Conservation (phyloP, 2,329 filamentous ascomycete genomes). For the Epichloe coenophiala region DNA sequence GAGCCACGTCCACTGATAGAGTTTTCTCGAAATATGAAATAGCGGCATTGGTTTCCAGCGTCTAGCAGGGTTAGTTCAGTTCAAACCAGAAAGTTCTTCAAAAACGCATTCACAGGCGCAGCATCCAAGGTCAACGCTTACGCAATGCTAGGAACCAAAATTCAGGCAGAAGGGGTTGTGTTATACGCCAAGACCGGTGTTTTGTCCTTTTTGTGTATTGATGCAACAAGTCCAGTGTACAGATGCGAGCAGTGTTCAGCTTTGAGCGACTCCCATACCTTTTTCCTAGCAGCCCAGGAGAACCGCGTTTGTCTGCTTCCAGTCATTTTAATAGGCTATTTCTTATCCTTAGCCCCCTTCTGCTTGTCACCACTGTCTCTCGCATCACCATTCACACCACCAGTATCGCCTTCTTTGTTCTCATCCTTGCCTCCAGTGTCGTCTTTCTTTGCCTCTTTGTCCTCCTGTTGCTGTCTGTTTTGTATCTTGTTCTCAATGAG, state of each 20-base stretch:
- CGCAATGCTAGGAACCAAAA: neutral
- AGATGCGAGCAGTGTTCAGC: neutral
- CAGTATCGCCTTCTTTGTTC: constrained; percentile 37
- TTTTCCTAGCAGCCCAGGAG: neutral
- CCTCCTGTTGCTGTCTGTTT: constrained; percentile 92
- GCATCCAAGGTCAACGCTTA: neutral
- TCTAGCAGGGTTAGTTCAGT: neutral
- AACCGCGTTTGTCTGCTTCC: neutral
- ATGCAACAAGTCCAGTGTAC: neutral
- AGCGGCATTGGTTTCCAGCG: constrained; percentile 50
- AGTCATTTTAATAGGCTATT: constrained; percentile 12
- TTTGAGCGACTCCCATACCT: neutral
- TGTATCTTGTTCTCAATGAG: constrained; percentile 99
- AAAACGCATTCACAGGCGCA: neutral
- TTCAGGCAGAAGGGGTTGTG: neutral
- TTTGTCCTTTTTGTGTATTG: neutral
- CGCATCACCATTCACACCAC: constrained; percentile 26
- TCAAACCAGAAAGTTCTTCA: neutral
- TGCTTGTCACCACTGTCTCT: constrained; percentile 42
- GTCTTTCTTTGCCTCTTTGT: constrained; percentile 79
- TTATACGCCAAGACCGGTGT: neutral
- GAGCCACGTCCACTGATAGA: constrained; percentile 44
- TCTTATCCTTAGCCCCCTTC: constrained; percentile 42
- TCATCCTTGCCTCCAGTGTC: constrained; percentile 47
- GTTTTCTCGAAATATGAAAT: constrained; percentile 50